Conservation (phyloP, 352 stramenopile species). For the Globisporangium nagaii region DNA sequence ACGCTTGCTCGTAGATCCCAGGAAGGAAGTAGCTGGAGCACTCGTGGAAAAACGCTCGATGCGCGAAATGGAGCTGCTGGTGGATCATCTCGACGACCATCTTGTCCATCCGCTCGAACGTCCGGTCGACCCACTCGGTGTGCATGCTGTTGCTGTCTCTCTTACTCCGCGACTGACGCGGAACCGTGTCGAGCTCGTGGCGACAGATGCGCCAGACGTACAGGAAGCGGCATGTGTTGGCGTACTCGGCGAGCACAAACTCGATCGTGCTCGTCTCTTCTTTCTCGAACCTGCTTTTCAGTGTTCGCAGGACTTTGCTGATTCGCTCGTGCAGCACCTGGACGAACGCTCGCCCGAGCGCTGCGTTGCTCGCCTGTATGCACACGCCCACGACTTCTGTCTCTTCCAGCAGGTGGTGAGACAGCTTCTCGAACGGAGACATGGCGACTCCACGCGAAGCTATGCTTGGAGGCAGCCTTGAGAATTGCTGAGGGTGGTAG, state of each 20-base stretch:
- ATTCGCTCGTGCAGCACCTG: conserved; percentile 64
- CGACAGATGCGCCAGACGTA: conserved; percentile 65
- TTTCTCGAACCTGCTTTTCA: conserved; percentile 23
- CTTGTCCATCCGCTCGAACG: conserved; percentile 54
- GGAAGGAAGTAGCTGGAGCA: conserved; percentile 35
- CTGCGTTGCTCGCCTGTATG: conserved; percentile 58
- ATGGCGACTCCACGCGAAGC: conserved; percentile 2
- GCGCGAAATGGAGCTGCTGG: conserved; percentile 42
- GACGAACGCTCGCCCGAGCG: conserved; percentile 52
- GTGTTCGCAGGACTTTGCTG: conserved; percentile 28
- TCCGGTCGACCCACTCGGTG: conserved; percentile 56
- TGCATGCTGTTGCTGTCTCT: conserved; percentile 31
- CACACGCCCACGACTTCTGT: conserved; percentile 58
- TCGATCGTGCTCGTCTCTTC: conserved; percentile 31
- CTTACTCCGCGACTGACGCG: conserved; percentile 18
- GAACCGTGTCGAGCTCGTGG: conserved; percentile 45
- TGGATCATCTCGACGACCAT: conserved; percentile 46
- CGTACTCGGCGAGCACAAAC: conserved; percentile 45
- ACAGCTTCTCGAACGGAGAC: conserved; percentile 61
- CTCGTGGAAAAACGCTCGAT: conserved; percentile 60
- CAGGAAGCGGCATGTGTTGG: conserved; percentile 43
- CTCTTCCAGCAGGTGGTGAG: conserved; percentile 70
- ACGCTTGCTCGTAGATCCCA: conserved; percentile 54
- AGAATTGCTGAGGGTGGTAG: conserved; percentile 4
- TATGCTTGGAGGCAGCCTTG: not conserved